Conservation (phyloP, 2,329 filamentous ascomycete species). For the Monilinia laxa region DNA sequence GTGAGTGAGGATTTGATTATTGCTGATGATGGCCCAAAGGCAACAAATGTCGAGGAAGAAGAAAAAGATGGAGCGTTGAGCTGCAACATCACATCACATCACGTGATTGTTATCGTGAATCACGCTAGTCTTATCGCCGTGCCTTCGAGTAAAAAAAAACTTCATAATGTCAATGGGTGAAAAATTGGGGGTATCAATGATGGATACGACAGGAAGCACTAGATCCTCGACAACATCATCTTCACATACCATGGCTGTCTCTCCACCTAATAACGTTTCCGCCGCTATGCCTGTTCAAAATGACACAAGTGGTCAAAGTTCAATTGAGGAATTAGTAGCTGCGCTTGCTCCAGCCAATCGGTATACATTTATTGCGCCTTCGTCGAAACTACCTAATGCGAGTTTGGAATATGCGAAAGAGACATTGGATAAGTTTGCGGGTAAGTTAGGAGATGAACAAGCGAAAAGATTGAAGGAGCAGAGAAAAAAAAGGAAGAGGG, state of each 20-base stretch:
- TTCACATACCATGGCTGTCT: conserved; percentile 60
- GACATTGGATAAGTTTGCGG: conserved; percentile 75
- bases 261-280: conserved; percentile 42
- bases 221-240: conserved; percentile 63
- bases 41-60: not conserved
- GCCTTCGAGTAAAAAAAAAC: conserved; percentile 22
- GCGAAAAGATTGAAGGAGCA: conserved; percentile 63
- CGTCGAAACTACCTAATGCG: conserved; percentile 62
- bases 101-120: conserved; percentile 25
- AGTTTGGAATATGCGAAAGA: conserved; percentile 76
- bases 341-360: conserved; percentile 36
- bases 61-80: not conserved
- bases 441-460: conserved; percentile 71
- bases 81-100: not conserved
- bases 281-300: conserved; percentile 41
- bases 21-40: not conserved
- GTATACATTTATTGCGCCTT: conserved; percentile 70
- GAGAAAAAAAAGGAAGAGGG: conserved; percentile 75
- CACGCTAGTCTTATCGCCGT: conserved; percentile 24
- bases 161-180: conserved; percentile 21
- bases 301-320: conserved; percentile 21
- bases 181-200: conserved; percentile 26
- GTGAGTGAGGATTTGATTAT: not conserved
- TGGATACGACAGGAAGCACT: conserved; percentile 45
- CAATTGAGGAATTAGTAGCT: conserved; percentile 33